Base-by-base conservation (phyloP, 2,329 filamentous ascomycete species). In the Epichloe festucae region DNA sequence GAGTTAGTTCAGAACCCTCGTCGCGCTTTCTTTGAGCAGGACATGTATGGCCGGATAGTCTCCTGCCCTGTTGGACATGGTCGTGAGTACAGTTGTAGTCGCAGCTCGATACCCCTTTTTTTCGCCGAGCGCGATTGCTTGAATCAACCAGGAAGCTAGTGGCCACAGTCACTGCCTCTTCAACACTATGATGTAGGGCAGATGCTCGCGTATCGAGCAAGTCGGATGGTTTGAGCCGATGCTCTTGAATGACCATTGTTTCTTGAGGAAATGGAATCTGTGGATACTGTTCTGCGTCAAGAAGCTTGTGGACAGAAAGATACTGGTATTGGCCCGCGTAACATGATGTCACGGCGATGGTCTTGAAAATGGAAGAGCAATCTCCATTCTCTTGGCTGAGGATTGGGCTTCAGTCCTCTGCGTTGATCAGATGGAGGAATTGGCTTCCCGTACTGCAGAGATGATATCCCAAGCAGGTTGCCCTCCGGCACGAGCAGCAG, bases 371-470 rank as follows among this genome's bases (percentile, higher is more conserved):
- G 79, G 78, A 0, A 72, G 74, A 38, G 79, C 73, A 0, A 74
- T 75, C 51, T 74, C 79, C 2, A 75, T 84, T 44, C 69, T 84
- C 34, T 68, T 84, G 1, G 78, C 79, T 4, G 71, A 76, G 48
- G 78, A 81, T 27, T 78, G 79, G 8, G 77, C 73, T 58, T 64
- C 70, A 4, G 77, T 84, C 3, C 62, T 82, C n/a, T 82, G 79
- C 57, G 66, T 81, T 0, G 80, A 84, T 57, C 58, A 72, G 40
- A 71, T 77, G 38, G 48, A 71, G 0, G 61, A 66, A 0, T 72
- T 73, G 59, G 80, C 79, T 0, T 60, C 71, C 34, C 70, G 68
- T 43, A 84, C 81, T 0, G 75, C 72, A 4, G 66, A 74, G 2
- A 76, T 82, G 69, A 38, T 27, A 15, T 1, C 45, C 34, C 23